Conservation (phyloP, 768 basidiomycete species). For the Mycena rebaudengoi region DNA sequence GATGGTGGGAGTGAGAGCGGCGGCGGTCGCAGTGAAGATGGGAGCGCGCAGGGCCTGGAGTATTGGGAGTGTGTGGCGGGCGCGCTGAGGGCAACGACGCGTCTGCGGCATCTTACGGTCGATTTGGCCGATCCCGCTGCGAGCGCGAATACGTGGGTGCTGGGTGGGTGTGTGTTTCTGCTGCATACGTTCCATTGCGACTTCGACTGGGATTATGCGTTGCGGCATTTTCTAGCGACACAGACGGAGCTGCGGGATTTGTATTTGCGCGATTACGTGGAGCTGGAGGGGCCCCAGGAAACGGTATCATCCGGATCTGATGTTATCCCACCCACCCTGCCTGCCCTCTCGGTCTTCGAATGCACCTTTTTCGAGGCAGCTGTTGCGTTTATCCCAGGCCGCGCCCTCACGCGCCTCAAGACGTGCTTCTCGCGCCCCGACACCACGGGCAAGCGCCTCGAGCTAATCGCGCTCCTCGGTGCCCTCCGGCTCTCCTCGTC, state of each 20-base stretch:
- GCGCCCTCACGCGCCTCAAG: constrained; percentile 70
- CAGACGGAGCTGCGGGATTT: constrained; percentile 60
- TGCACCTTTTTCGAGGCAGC: constrained; percentile 77
- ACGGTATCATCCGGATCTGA: not conserved
- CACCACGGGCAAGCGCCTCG: constrained; percentile 56
- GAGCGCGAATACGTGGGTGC: constrained; percentile 50
- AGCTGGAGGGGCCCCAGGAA: constrained; percentile 18
- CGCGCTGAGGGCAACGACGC: constrained; percentile 56
- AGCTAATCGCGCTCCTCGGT: constrained; percentile 58
- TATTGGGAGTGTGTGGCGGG: constrained; percentile 61
- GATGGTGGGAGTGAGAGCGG: no score
- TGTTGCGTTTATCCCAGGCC: constrained; percentile 59
- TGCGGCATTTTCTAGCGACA: constrained; percentile 59
- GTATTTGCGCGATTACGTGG: constrained; percentile 55
- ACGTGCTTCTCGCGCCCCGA: constrained; percentile 72
- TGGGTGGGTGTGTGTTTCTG: constrained; percentile 55
- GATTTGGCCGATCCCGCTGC: constrained; percentile 48
- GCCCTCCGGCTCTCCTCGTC: constrained; percentile 54
- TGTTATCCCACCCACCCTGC: constrained; percentile 49
- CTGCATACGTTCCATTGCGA: constrained; percentile 73
- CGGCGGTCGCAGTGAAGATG: no score
- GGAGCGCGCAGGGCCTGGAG: no score
- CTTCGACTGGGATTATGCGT: constrained; percentile 67
- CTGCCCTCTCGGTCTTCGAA: constrained; percentile 61
- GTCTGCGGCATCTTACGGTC: constrained; percentile 62